phyloP scores from a whole-genome alignment of 495 filamentous ascomycete species.

The Trichoderma asperelloides region DNA sequence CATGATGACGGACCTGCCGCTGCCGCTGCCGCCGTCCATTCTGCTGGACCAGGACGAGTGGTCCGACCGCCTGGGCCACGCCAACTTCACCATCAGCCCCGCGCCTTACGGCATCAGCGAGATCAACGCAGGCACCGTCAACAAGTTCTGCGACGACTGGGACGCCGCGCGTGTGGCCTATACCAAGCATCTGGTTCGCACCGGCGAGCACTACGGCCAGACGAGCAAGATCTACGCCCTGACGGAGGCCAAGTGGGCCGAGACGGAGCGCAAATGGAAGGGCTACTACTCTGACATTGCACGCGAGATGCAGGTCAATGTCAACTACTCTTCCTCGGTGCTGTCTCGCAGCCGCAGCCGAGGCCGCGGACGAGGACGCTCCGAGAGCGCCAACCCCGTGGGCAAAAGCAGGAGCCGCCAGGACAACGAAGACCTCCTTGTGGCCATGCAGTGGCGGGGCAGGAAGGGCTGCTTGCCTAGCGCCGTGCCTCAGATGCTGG shows the following conservation, averaged over 20 bases:
- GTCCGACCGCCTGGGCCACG: constrained; percentile 77
- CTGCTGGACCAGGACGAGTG: constrained; percentile 65
- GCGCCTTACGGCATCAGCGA: constrained; percentile 64
- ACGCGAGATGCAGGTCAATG: constrained; percentile 34
- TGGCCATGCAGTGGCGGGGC: constrained; percentile 17
- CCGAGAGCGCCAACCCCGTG: background rate
- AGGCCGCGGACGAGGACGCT: constrained; percentile 8
- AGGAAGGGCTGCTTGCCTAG: constrained; percentile 34
- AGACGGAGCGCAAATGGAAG: constrained; percentile 64
- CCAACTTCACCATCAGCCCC: constrained; percentile 83
- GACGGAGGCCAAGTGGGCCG: constrained; percentile 78
- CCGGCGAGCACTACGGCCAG: constrained; percentile 74
- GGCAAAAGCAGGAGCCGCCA: background rate
- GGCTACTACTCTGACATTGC: constrained; percentile 51
- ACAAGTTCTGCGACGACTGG: constrained; percentile 67
- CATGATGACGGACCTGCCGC: constrained; percentile 26
- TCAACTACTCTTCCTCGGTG: constrained; percentile 20
- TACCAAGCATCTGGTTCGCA: constrained; percentile 73
- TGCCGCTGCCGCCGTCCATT: constrained; percentile 42
- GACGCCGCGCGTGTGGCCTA: constrained; percentile 71
- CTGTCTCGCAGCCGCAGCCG: constrained; percentile 13
- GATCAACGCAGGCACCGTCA: constrained; percentile 49
- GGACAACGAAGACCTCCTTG: constrained; percentile 9
- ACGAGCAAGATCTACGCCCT: constrained; percentile 76
- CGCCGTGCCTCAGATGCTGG: constrained; percentile 40